These are phyloP conservation scores for Annulohypoxylon maeteangense DNA, from an alignment of 495 filamentous ascomycete species.

Conservation along the genomic window DNA sequence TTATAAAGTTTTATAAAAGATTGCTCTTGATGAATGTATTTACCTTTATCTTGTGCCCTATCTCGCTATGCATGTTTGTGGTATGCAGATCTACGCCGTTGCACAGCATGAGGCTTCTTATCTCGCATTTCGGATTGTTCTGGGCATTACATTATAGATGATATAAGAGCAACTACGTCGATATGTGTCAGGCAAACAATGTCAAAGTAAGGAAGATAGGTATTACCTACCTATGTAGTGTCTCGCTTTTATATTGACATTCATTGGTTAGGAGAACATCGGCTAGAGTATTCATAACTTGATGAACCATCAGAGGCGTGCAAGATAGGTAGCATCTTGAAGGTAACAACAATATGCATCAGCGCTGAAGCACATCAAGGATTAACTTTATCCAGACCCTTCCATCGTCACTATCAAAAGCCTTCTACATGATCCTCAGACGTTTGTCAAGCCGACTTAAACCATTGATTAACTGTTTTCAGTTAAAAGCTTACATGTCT, in stretches of 20 bases:
- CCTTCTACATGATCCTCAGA: neutral
- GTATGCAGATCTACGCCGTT: neutral
- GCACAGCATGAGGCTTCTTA: neutral
- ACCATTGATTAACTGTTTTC: neutral
- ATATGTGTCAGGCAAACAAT: neutral
- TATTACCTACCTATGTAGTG: too few species aligned
- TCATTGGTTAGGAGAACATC: neutral
- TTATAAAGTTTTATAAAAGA: neutral
- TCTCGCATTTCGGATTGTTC: neutral
- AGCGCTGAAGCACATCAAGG: too few species aligned
- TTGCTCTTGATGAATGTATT: neutral
- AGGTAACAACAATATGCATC: too few species aligned
- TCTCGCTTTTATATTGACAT: neutral
- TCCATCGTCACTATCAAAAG: too few species aligned
- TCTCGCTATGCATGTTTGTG: neutral
- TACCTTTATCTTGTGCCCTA: neutral
- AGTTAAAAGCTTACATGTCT: neutral
- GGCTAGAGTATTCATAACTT: too few species aligned
- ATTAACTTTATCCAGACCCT: too few species aligned
- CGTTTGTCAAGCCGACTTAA: neutral
- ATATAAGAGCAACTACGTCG: neutral
- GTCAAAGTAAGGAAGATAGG: neutral
- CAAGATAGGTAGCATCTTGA: too few species aligned
- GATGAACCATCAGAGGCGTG: too few species aligned
- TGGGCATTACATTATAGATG: neutral